These are phyloP conservation scores for Tolypocladium nubicola DNA, from an alignment of 2,329 filamentous ascomycete genomes.

Conservation along the genomic window DNA sequence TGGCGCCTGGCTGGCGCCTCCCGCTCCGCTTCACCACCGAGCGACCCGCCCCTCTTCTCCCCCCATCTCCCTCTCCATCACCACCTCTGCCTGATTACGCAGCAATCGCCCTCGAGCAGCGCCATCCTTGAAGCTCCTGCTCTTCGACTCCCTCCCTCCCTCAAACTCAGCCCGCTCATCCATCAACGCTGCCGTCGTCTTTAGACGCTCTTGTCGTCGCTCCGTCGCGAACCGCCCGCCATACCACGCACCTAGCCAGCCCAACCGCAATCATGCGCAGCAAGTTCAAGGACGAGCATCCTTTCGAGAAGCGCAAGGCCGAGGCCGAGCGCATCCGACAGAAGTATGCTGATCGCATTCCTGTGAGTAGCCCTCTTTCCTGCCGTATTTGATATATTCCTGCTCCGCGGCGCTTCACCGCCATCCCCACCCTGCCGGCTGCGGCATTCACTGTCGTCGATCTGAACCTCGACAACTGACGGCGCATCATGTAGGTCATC, in stretches of 20 bases:
- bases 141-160: not conserved
- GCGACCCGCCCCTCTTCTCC: not conserved
- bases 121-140: not conserved
- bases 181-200: not conserved
- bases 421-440: not conserved
- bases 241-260: not conserved
- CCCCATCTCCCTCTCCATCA: not conserved
- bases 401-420: not conserved
- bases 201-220: not conserved
- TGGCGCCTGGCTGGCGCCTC: not conserved
- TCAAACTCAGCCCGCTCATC: not conserved
- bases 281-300: conserved; percentile 99
- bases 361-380: conserved; percentile 50
- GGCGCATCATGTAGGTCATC: conserved; percentile 59
- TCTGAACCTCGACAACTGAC: not conserved
- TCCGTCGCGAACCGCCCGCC: not conserved
- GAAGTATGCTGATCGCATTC: conserved; percentile 98
- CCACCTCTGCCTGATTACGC: not conserved
- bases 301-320: conserved; percentile 99
- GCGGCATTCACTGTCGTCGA: not conserved
- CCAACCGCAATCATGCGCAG: conserved; percentile 67
- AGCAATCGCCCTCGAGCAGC: not conserved
- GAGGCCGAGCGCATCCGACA: conserved; percentile 98
- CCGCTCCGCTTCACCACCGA: not conserved
- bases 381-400: not conserved